Percentiles rank a stretch among this genome's conserved stretches.
Conservation (phyloP, 1,284 basidiomycete genomes). For the Acaromyces ingoldii region DNA sequence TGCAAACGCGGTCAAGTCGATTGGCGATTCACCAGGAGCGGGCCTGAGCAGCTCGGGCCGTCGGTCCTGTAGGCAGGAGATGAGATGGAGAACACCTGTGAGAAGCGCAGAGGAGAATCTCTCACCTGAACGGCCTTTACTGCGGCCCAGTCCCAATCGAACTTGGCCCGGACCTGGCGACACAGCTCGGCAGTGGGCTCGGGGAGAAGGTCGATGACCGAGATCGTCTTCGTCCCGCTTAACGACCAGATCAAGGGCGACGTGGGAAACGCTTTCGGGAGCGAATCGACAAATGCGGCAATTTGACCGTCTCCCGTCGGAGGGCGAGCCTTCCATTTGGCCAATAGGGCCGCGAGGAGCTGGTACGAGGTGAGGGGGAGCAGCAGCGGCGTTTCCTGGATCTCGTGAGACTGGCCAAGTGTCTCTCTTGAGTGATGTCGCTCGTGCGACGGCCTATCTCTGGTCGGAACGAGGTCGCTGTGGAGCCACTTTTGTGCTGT, state of each 20-base stretch:
- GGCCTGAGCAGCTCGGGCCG: background rate
- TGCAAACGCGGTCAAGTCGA: slow-evolving; percentile 8
- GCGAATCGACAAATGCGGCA: background rate
- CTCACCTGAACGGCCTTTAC: background rate
- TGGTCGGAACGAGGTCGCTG: background rate
- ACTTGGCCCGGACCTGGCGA: background rate
- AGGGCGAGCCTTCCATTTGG: slow-evolving; percentile 1
- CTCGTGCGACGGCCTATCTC: background rate
- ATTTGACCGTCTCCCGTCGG: background rate
- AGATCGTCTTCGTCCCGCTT: background rate
- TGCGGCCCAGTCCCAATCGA: background rate
- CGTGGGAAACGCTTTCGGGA: background rate
- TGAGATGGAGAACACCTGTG: background rate
- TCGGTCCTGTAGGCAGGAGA: background rate
- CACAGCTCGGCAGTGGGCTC: background rate
- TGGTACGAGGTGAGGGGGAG: slow-evolving; percentile 5
- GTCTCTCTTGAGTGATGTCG: background rate
- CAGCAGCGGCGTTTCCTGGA: background rate
- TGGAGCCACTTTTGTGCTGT: too few species aligned
- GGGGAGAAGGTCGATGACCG: background rate
- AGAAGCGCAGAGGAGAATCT: background rate
- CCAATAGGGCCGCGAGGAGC: slow-evolving; percentile 2
- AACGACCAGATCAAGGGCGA: slow-evolving; percentile 8
- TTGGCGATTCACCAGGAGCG: background rate
- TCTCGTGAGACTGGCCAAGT: background rate